Conservation (phyloP, 2,329 filamentous ascomycete genomes). For the Cadophora sp. region DNA sequence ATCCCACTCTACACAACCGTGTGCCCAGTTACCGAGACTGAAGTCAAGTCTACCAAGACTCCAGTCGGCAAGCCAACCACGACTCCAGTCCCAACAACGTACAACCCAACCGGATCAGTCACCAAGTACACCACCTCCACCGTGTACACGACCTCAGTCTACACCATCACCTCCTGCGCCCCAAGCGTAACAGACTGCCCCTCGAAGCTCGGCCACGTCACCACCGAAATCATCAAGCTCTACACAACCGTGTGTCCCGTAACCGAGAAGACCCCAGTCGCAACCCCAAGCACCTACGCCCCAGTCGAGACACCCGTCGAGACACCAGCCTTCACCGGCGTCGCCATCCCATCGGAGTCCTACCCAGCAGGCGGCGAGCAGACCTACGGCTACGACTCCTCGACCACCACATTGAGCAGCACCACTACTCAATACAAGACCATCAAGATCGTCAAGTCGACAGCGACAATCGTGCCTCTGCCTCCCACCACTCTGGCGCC, state of each 20-base stretch:
- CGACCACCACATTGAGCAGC: conserved; percentile 19
- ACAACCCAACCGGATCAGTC: conserved; percentile 9
- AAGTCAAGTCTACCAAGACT: conserved; percentile 35
- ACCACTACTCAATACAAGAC: conserved; percentile 28
- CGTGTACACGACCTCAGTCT: conserved; percentile 56
- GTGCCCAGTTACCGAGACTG: conserved; percentile 45
- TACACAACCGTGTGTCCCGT: conserved; percentile 50
- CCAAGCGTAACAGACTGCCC: conserved; percentile 59
- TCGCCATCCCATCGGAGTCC: not conserved
- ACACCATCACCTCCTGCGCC: conserved; percentile 59
- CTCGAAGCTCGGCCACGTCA: conserved; percentile 46
- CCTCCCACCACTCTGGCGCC: conserved; percentile 1
- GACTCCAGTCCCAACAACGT: conserved; percentile 7
- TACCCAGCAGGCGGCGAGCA: not conserved
- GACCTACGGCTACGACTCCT: not conserved
- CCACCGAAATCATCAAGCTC: conserved; percentile 50
- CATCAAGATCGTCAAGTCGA: conserved; percentile 20
- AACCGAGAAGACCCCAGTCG: conserved; percentile 10
- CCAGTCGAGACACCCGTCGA: not conserved
- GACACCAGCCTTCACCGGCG: conserved; percentile 1
- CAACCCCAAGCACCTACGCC: conserved; percentile 5
- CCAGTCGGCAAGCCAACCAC: conserved; percentile 13
- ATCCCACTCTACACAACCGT: conserved; percentile 47
- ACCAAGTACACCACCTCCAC: conserved; percentile 49
- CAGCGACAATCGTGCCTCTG: conserved; percentile 19